phyloP scores from a whole-genome alignment of 2,329 filamentous ascomycete species.

The Paracorniculantispora psalliotae region DNA sequence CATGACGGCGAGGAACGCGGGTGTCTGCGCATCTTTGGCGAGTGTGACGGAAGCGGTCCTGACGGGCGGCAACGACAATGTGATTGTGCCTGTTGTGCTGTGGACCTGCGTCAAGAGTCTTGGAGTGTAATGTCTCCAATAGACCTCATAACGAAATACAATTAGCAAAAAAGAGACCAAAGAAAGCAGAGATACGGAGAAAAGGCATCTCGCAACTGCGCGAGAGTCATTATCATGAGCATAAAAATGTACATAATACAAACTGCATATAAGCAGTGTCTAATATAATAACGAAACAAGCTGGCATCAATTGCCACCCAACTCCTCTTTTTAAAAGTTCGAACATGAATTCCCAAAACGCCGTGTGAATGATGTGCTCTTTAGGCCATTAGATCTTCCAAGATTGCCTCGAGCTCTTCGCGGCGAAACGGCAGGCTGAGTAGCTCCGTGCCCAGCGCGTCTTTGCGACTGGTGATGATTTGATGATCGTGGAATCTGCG shows the following conservation, averaged over 20 bases:
- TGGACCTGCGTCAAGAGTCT: constrained; percentile 88
- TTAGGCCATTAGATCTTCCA: constrained; percentile 62
- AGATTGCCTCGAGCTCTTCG: constrained; percentile 81
- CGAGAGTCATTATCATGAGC: background rate
- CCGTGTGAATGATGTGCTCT: background rate
- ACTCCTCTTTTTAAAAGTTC: background rate
- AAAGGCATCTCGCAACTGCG: background rate
- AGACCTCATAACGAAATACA: no score
- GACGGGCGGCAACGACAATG: constrained; percentile 97
- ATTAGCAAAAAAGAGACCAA: no score
- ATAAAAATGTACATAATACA: background rate
- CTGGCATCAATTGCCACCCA: no score
- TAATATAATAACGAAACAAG: background rate
- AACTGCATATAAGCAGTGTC: background rate
- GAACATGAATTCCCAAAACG: background rate
- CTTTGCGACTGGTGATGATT: constrained; percentile 87
- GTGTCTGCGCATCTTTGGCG: constrained; percentile 69
- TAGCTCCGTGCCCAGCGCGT: constrained; percentile 78
- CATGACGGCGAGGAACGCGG: constrained; percentile 56
- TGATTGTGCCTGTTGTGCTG: constrained; percentile 86
- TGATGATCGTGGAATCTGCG: constrained; percentile 88
- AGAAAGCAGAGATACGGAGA: no score
- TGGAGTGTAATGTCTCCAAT: constrained; percentile 52
- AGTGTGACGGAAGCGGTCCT: constrained; percentile 93
- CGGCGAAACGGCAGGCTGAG: constrained; percentile 79